These are phyloP conservation scores for Penicillium tannophilum DNA, from an alignment of 495 filamentous ascomycete species.

Conservation along the genomic window DNA sequence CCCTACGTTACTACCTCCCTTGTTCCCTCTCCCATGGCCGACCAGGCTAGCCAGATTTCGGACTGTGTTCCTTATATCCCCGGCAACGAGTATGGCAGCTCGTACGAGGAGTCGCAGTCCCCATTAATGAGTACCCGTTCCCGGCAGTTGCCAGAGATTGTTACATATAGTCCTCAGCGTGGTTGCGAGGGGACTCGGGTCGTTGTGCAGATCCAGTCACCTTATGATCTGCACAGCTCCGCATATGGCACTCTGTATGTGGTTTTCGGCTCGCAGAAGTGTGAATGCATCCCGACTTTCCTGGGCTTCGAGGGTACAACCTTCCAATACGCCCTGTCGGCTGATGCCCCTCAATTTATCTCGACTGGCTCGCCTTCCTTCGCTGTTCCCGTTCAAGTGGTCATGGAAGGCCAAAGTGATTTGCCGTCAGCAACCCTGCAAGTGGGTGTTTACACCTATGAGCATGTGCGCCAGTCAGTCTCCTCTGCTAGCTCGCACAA, in stretches of 20 bases:
- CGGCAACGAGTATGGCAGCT: constrained; percentile 44
- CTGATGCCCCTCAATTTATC: constrained; percentile 70
- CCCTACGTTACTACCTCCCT: constrained; percentile 48
- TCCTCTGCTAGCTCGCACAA: constrained; percentile 47
- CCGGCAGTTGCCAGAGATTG: constrained; percentile 57
- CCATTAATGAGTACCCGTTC: constrained; percentile 36
- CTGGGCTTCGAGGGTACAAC: constrained; percentile 56
- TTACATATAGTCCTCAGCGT: constrained; percentile 64
- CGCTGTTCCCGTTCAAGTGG: constrained; percentile 71
- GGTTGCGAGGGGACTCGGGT: constrained; percentile 72
- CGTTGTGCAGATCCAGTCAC: constrained; percentile 69
- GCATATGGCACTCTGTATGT: constrained; percentile 61
- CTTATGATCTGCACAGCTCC: constrained; percentile 67
- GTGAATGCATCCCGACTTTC: constrained; percentile 62
- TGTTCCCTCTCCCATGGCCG: constrained; percentile 48
- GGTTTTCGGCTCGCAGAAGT: constrained; percentile 73
- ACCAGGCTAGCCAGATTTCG: constrained; percentile 48
- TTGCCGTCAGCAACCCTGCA: constrained; percentile 63
- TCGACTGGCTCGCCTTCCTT: constrained; percentile 65
- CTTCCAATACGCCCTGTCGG: constrained; percentile 72
- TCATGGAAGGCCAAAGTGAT: constrained; percentile 68
- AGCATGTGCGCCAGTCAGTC: constrained; percentile 43
- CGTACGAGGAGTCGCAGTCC: constrained; percentile 49
- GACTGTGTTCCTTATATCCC: constrained; percentile 50
- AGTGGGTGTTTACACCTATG: constrained; percentile 78